Percentiles rank a stretch among this genome's conserved stretches.
phyloP scores from a whole-genome alignment of 495 filamentous ascomycete genomes.

The Rostrohypoxylon terebratum region DNA sequence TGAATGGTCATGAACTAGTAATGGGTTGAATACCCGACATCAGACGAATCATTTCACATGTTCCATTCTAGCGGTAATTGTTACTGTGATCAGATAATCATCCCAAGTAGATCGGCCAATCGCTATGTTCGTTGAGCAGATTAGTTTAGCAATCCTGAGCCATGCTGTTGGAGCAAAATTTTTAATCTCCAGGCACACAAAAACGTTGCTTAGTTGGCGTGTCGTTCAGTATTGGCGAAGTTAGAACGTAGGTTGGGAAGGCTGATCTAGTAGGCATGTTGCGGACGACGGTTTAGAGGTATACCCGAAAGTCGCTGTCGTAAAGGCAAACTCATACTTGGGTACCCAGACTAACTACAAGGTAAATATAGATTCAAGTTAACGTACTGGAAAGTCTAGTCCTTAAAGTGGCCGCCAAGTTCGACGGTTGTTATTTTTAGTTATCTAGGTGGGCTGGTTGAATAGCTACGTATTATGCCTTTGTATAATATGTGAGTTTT shows the following conservation, averaged over 20 bases:
- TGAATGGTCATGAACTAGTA: neutral
- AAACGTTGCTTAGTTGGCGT: neutral
- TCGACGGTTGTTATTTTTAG: no score
- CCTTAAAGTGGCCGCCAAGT: no score
- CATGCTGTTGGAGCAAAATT: neutral
- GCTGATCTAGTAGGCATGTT: neutral
- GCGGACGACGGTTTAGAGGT: neutral
- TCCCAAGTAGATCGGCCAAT: neutral
- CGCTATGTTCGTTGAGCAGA: neutral
- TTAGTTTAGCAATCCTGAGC: neutral
- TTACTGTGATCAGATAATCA: neutral
- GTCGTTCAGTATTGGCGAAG: neutral
- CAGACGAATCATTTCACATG: slow-evolving; percentile 8
- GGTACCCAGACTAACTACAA: no score
- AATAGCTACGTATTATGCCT: no score
- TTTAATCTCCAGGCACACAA: neutral
- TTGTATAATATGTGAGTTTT: no score
- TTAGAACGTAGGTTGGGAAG: neutral
- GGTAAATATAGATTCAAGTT: no score
- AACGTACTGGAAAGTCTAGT: no score
- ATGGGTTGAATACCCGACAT: neutral
- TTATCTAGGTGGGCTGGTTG: no score
- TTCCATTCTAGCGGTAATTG: neutral
- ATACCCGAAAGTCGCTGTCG: no score
- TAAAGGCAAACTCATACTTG: no score